phyloP scores from a whole-genome alignment of 176 grass and related monocot genomes.

The Aegilops sharonensis region DNA sequence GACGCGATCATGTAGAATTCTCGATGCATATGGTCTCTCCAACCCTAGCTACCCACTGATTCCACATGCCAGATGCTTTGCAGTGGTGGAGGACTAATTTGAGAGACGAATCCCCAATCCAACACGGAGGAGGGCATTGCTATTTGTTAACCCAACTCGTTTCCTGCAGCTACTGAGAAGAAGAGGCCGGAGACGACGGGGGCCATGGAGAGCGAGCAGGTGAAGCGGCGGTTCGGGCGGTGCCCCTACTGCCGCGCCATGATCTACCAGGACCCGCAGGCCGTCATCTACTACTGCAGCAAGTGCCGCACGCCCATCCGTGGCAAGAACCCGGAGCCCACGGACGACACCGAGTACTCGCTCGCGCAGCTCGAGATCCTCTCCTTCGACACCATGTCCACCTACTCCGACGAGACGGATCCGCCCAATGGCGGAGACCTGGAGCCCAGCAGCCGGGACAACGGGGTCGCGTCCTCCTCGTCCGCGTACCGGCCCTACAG shows the following conservation, averaged over 20 bases:
- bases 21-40: not conserved
- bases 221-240: slow-evolving; percentile 53
- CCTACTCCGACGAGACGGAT: slow-evolving; percentile 52
- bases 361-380: slow-evolving; percentile 62
- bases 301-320: slow-evolving; percentile 58
- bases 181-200: not conserved
- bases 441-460: not conserved
- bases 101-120: not conserved
- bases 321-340: slow-evolving; percentile 48
- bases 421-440: not conserved
- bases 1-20: not conserved
- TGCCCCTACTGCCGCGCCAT: slow-evolving; percentile 65
- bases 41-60: too few relatives aligned
- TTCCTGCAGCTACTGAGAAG: slow-evolving; percentile 7
- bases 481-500: slow-evolving; percentile 20
- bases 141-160: not conserved
- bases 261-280: slow-evolving; percentile 59
- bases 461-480: not conserved
- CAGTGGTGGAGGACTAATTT: too few relatives aligned
- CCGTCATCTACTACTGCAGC: slow-evolving; percentile 61
- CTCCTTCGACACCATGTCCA: slow-evolving; percentile 39
- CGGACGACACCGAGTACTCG: slow-evolving; percentile 42
- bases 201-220: slow-evolving; percentile 33
- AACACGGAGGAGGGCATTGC: not conserved
- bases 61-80: too few relatives aligned